Conservation (phyloP, 225 moss, liverwort and hornwort genomes). For the Physcomitrellopsis africana region DNA sequence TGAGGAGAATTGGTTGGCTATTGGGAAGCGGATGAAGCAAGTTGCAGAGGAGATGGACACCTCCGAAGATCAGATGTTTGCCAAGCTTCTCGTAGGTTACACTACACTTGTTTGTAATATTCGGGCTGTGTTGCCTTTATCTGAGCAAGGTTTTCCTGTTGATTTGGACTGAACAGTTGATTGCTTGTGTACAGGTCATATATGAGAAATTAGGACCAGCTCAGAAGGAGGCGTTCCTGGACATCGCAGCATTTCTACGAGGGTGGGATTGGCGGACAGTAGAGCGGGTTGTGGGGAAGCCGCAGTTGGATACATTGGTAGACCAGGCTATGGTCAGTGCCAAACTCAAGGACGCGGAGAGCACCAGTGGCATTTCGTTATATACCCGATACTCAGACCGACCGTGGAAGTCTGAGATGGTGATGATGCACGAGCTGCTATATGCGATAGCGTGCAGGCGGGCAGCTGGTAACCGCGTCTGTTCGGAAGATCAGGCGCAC, state of each 20-base stretch:
- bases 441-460: constrained; percentile 84
- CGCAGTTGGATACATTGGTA: constrained; percentile 75
- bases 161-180: background rate
- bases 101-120: too few relatives aligned
- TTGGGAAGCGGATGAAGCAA: constrained; percentile 87
- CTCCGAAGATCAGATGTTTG: constrained; percentile 92
- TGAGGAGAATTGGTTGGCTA: constrained; percentile 73
- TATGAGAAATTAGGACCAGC: constrained; percentile 76
- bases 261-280: constrained; percentile 98
- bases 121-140: too few relatives aligned
- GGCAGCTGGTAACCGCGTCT: constrained; percentile 81
- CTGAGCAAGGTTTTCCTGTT: too few relatives aligned
- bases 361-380: constrained; percentile 77
- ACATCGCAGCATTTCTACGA: constrained; percentile 83
- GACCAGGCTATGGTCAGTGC: constrained; percentile 72
- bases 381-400: constrained; percentile 89
- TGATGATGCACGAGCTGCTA: constrained; percentile 90
- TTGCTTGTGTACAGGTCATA: constrained; percentile 54
- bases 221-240: constrained; percentile 82
- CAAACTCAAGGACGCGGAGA: constrained; percentile 76
- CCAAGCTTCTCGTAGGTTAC: constrained; percentile 61
- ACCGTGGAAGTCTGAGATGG: constrained; percentile 91
- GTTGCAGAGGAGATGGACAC: constrained; percentile 84
- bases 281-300: constrained; percentile 84
- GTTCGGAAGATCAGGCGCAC: constrained; percentile 86